A percentile compares a stretch with the other conserved stretches of the same genome.
These are phyloP conservation scores for Stagonosporopsis vannaccii DNA, from an alignment of 2,329 filamentous ascomycete species.

Conservation along the genomic window DNA sequence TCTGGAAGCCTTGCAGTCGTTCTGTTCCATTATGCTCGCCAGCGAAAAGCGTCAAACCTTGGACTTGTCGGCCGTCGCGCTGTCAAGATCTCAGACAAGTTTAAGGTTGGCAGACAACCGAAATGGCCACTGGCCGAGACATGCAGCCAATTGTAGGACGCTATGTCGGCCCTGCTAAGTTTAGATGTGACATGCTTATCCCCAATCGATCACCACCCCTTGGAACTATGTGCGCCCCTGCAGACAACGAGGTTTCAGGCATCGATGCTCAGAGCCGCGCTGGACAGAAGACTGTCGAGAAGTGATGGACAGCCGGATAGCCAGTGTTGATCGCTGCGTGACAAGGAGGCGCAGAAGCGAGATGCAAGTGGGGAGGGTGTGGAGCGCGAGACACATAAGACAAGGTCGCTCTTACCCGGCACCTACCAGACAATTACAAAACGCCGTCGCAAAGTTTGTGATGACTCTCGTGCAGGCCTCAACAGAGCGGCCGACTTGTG, in stretches of 20 bases:
- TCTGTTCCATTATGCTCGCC: slow-evolving; percentile 15
- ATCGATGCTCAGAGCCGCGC: slow-evolving; percentile 30
- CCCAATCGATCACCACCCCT: slow-evolving; percentile 15
- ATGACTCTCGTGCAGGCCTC: slow-evolving; percentile 17
- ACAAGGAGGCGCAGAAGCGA: slow-evolving; percentile 4
- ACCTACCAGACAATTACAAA: slow-evolving; percentile 16
- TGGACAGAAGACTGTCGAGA: slow-evolving; percentile 4
- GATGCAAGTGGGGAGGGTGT: slow-evolving; percentile 11
- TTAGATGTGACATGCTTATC: slow-evolving; percentile 44
- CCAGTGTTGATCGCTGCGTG: slow-evolving; percentile 2
- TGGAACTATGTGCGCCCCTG: slow-evolving; percentile 41
- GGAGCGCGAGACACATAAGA: slow-evolving; percentile 16
- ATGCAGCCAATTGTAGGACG: slow-evolving; percentile 35
- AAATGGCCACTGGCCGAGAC: slow-evolving; percentile 11
- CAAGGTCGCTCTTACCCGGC: slow-evolving; percentile 13
- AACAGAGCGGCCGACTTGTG: slow-evolving; percentile 11
- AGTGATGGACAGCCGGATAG: slow-evolving; percentile 4
- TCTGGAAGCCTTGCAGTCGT: slow-evolving; percentile 31
- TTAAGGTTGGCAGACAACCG: slow-evolving; percentile 10
- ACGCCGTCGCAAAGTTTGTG: slow-evolving; percentile 18
- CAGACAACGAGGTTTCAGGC: slow-evolving; percentile 43
- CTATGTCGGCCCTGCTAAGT: slow-evolving; percentile 41
- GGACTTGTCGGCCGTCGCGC: slow-evolving; percentile 10
- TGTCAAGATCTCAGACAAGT: slow-evolving; percentile 19
- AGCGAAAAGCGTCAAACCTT: slow-evolving; percentile 10